phyloP scores from a whole-genome alignment of 495 filamentous ascomycete species.

The Aspergillus panamensis region DNA sequence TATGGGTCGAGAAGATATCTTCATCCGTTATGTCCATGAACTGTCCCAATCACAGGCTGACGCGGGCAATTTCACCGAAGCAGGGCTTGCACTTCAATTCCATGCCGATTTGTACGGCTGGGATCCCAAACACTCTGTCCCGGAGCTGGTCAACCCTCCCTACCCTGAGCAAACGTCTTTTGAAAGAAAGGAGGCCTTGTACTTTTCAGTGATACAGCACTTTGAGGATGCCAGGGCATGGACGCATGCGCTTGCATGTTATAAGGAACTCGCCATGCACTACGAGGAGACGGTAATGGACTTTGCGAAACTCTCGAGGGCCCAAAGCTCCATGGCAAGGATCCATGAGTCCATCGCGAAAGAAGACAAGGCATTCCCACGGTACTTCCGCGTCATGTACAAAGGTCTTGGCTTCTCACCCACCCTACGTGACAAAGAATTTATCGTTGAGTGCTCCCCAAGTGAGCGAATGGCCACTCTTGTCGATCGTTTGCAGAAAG shows the following conservation, averaged over 20 bases:
- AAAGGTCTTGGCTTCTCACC: conserved; percentile 86
- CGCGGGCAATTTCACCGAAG: conserved; percentile 79
- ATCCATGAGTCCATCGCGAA: conserved; percentile 86
- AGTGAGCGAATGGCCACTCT: conserved; percentile 76
- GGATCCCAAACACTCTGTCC: conserved; percentile 68
- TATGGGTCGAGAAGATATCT: conserved; percentile 97
- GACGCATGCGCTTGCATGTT: conserved; percentile 84
- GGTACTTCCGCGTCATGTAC: conserved; percentile 91
- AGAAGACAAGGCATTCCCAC: conserved; percentile 69
- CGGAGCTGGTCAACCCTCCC: conserved; percentile 64
- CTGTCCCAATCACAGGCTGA: conserved; percentile 74
- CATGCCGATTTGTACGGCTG: conserved; percentile 93
- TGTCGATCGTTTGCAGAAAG: conserved; percentile 87
- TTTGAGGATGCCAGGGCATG: conserved; percentile 92
- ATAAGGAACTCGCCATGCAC: conserved; percentile 83
- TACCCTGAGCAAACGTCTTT: conserved; percentile 86
- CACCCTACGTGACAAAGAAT: conserved; percentile 82
- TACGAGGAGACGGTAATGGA: conserved; percentile 90
- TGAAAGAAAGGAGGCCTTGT: conserved; percentile 87
- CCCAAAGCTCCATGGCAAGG: conserved; percentile 86
- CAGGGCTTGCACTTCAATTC: conserved; percentile 82
- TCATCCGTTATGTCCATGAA: conserved; percentile 94
- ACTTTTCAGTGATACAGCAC: conserved; percentile 89
- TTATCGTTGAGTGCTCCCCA: conserved; percentile 79
- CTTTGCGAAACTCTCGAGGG: conserved; percentile 83